Base-by-base conservation (phyloP, 441 rosid species). In the Raphanus hybrid region DNA sequence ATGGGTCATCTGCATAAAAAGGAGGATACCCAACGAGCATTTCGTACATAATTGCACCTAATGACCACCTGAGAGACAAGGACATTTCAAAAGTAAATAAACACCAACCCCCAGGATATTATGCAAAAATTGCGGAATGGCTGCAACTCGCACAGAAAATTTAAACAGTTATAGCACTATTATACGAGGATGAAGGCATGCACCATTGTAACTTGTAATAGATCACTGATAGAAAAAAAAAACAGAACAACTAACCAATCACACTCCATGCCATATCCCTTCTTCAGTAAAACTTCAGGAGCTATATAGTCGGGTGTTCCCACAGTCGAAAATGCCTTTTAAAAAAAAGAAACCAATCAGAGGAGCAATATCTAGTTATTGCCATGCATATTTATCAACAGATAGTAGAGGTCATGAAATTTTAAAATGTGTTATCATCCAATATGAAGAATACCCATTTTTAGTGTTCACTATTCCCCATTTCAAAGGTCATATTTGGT, bases 241-340 rank as follows among this genome's bases (percentile, higher is more conserved):
- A 65, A 39, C 62, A 43, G 75, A 73, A 48, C 23, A 73, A 88
- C 97, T 87, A 73, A 92, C 99, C 99, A 95, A 83, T 95, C 99
- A 80, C 99, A 95, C 80, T 95, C 99, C 94, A 89, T 90, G 90
- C 98, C 98, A 84, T 95, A 95, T 82, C 98, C 99, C 84, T 92
- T 95, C 96, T 95, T 95, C 85, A 92, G 84, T 71, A 95, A 86
- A 63, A 95, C 97, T 86, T 95, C 99, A 55, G 99, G 99, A 85
- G 99, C 98, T 71, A 95, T 95, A 84, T 95, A 95, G 74, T 95
- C 99, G 3, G 98, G 98, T n/a, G 98, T 95, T 77, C 98, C 99
- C 78, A 95, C 99, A 52, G 99, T 95, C 43, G 98, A 95, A 85
- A 91, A 95, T 65, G 99, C 99, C 99, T 95, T 74, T 73, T 50